Percentiles rank a stretch among this genome's conserved stretches.
Conservation (phyloP, 2,329 filamentous ascomycete genomes). For the Trichoderma koningiopsis region DNA sequence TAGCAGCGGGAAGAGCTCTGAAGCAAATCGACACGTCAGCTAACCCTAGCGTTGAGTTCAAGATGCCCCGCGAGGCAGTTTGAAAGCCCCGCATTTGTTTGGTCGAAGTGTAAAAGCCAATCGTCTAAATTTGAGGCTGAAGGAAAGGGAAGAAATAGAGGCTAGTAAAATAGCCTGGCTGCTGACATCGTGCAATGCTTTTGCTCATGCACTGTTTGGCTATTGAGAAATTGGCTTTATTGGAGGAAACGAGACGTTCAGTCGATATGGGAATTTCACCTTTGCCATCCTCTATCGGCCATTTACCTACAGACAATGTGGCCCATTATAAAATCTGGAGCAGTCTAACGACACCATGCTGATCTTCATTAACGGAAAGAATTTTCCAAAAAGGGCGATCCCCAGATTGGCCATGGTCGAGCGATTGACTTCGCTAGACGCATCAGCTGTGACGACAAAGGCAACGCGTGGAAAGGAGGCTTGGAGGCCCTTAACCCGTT, state of each 20-base stretch:
- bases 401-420: constrained; percentile 1
- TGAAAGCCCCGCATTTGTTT: constrained; percentile 7
- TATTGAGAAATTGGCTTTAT: neutral
- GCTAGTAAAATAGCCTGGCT: neutral
- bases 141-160: neutral
- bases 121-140: neutral
- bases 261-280: neutral
- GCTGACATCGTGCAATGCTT: neutral
- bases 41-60: neutral
- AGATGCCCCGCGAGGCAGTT: constrained; percentile 16
- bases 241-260: neutral
- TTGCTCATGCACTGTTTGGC: neutral
- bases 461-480: constrained; percentile 15
- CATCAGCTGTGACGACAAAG: constrained; percentile 23
- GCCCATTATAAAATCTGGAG: neutral
- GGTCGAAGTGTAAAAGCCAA: neutral
- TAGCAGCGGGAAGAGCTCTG: neutral
- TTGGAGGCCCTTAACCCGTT: constrained; percentile 5
- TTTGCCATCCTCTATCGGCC: neutral
- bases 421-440: constrained; percentile 1
- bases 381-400: neutral
- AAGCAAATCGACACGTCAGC: neutral
- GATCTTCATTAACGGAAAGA: neutral
- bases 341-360: neutral
- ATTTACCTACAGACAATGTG: neutral